Conservation (phyloP, 2,329 filamentous ascomycete species). For the Ophiostoma piceae region DNA sequence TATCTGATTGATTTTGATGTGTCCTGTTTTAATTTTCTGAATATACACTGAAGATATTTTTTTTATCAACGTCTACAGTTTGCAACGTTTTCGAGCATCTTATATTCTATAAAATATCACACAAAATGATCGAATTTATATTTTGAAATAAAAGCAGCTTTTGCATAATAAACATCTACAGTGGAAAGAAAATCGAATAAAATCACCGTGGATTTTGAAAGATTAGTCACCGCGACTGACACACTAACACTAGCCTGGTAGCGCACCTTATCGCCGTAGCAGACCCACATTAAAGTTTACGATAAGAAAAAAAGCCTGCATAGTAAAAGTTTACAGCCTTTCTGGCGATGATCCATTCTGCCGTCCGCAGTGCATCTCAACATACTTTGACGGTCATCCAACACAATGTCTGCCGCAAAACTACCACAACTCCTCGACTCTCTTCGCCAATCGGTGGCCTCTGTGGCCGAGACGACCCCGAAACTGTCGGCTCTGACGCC, state of each 20-base stretch:
- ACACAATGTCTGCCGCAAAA: slow-evolving; percentile 32
- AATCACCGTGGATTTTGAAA: too few species aligned
- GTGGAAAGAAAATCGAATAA: too few species aligned
- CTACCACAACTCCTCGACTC: slow-evolving; percentile 49
- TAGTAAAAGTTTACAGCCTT: not conserved
- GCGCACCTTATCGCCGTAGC: slow-evolving; percentile 12
- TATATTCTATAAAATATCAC: too few species aligned
- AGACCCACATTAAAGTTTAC: slow-evolving; percentile 18
- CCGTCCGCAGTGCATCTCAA: slow-evolving; percentile 3
- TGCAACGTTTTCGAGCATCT: too few species aligned
- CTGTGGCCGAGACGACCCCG: slow-evolving; percentile 63
- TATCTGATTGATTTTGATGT: too few species aligned
- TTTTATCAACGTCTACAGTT: too few species aligned
- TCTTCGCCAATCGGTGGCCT: slow-evolving; percentile 53
- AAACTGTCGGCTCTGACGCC: slow-evolving; percentile 59
- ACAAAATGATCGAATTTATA: too few species aligned
- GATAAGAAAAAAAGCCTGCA: slow-evolving; percentile 24
- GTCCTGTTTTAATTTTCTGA: too few species aligned
- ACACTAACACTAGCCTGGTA: not conserved
- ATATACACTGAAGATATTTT: too few species aligned
- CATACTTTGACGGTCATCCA: not conserved
- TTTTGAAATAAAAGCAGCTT: too few species aligned
- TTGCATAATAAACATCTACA: too few species aligned
- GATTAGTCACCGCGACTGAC: not conserved
- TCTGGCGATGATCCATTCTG: not conserved